Percentiles rank a stretch among this genome's conserved stretches.
These are phyloP conservation scores for Trichosanthes truncata DNA, from an alignment of 306 rosid genomes.

Conservation along the genomic window DNA sequence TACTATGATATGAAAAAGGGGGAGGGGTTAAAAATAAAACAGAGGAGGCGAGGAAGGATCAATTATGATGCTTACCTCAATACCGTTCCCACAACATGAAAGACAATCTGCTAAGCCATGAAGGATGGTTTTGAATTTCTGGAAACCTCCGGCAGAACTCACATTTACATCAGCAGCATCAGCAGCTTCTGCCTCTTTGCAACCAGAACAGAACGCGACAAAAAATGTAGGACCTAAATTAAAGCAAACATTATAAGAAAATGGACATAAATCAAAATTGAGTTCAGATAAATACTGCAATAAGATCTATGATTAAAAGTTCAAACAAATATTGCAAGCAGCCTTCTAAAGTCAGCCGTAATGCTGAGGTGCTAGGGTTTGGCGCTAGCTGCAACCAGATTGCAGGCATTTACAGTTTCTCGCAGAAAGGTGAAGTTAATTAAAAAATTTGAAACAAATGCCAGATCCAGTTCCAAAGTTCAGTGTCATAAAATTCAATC, in stretches of 20 bases:
- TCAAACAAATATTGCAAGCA: not conserved
- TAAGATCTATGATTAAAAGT: not conserved
- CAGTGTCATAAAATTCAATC: not conserved
- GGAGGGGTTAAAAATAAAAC: not conserved
- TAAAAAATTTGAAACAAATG: not conserved
- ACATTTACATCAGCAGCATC: constrained; percentile 26
- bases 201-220: constrained; percentile 49
- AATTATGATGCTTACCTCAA: constrained; percentile 33
- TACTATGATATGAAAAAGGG: not conserved
- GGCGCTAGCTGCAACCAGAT: not conserved
- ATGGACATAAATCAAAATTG: not conserved
- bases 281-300: not conserved
- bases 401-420: not conserved
- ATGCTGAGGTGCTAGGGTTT: not conserved
- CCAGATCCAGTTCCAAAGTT: not conserved
- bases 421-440: not conserved
- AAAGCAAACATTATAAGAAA: not conserved
- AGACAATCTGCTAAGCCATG: constrained; percentile 72
- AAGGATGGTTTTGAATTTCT: constrained; percentile 35
- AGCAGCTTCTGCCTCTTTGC: constrained; percentile 31
- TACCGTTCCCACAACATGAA: constrained; percentile 31
- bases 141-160: constrained; percentile 23
- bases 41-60: not conserved
- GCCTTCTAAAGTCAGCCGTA: not conserved
- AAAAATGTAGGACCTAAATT: constrained; percentile 67